These are phyloP conservation scores for Mortierella sp. DNA, from an alignment of 371 early-diverging fungal species.

Conservation along the genomic window DNA sequence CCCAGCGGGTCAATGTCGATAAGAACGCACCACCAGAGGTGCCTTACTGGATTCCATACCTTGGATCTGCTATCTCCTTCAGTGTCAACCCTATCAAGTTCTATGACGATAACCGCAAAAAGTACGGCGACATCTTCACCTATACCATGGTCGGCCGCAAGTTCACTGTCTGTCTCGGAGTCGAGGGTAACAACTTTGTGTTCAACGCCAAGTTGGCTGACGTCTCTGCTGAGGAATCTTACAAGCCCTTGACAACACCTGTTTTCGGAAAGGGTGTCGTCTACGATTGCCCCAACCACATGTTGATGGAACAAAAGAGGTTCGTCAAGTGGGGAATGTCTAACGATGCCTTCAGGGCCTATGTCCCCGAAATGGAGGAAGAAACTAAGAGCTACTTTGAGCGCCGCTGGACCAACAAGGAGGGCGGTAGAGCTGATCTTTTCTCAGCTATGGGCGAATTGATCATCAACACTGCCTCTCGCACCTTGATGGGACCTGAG, in stretches of 20 bases:
- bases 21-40: slow-evolving; percentile 87
- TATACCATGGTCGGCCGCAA: slow-evolving; percentile 93
- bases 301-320: slow-evolving; percentile 98
- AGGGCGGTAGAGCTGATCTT: slow-evolving; percentile 70
- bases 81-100: slow-evolving; percentile 93
- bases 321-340: slow-evolving; percentile 95
- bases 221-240: slow-evolving; percentile 95
- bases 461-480: slow-evolving; percentile 95
- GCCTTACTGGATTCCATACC: slow-evolving; percentile 89
- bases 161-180: slow-evolving; percentile 90
- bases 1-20: slow-evolving; percentile 65
- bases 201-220: slow-evolving; percentile 93
- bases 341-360: slow-evolving; percentile 86
- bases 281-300: slow-evolving; percentile 94
- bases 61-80: slow-evolving; percentile 91
- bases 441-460: slow-evolving; percentile 89
- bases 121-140: slow-evolving; percentile 94
- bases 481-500: slow-evolving; percentile 95
- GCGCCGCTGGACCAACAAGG: slow-evolving; percentile 65
- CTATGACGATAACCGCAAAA: slow-evolving; percentile 75
- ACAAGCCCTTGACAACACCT: slow-evolving; percentile 92
- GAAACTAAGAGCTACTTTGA: slow-evolving; percentile 85
- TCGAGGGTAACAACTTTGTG: slow-evolving; percentile 96
- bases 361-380: slow-evolving; percentile 89
- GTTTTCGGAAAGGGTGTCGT: slow-evolving; percentile 97